These are phyloP conservation scores for Colletotrichum musicola DNA, from an alignment of 2,329 filamentous ascomycete species.

Conservation along the genomic window DNA sequence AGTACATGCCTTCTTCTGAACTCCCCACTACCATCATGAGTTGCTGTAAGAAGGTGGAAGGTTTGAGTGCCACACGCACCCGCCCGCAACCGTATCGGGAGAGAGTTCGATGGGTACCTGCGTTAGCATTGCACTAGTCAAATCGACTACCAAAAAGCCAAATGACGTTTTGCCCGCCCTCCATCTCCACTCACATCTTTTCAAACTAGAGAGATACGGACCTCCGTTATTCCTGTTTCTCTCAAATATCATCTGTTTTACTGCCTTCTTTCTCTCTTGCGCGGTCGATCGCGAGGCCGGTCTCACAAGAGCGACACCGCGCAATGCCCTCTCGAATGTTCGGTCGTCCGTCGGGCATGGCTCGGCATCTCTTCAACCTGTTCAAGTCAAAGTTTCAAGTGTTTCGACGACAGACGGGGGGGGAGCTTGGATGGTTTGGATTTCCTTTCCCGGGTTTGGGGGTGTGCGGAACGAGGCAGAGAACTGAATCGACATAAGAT, in stretches of 20 bases:
- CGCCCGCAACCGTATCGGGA: too few species aligned
- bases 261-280: too few species aligned
- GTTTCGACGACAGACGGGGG: conserved; percentile 33
- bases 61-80: too few species aligned
- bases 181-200: background rate
- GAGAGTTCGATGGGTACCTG: too few species aligned
- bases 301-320: background rate
- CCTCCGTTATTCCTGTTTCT: background rate
- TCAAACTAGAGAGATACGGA: background rate
- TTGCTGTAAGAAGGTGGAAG: too few species aligned
- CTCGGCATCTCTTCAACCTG: conserved; percentile 5
- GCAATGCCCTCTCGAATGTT: background rate
- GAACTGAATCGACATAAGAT: conserved; percentile 2
- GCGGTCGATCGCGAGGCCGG: too few species aligned
- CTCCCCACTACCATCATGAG: too few species aligned
- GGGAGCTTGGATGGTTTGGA: background rate
- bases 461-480: background rate
- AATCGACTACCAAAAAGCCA: too few species aligned
- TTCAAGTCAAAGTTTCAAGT: conserved; percentile 15
- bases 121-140: too few species aligned
- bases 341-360: background rate
- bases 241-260: background rate
- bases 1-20: too few species aligned
- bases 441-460: background rate
- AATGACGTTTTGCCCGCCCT: too few species aligned